phyloP scores from a whole-genome alignment of 148 eudicot genomes.

The Euryodendron excelsum region DNA sequence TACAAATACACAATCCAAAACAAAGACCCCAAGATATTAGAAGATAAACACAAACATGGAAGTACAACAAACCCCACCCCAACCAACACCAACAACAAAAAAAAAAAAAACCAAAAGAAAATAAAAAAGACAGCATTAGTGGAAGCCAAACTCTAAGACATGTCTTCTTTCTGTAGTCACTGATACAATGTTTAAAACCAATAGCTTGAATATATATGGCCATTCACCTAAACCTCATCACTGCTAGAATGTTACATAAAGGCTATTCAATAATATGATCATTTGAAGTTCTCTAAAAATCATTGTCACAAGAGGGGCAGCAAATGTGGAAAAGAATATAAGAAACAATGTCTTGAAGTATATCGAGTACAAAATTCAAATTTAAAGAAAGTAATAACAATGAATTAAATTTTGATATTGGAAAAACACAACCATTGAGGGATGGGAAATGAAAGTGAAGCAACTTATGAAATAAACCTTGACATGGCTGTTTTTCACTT shows the following conservation, averaged over 20 bases:
- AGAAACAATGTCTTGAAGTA: not conserved
- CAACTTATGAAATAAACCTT: not conserved
- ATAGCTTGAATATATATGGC: not conserved
- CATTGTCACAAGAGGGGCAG: not conserved
- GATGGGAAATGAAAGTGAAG: not conserved
- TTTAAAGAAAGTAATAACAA: not conserved
- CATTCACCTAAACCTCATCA: not conserved
- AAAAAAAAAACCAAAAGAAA: not conserved
- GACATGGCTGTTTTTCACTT: not conserved
- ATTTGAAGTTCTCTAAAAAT: not conserved
- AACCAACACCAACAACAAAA: not conserved
- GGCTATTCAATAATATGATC: not conserved
- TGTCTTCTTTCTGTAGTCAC: not conserved
- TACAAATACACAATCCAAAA: not conserved
- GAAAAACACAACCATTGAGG: not conserved
- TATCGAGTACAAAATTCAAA: not conserved
- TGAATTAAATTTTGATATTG: not conserved
- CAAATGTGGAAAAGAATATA: not conserved
- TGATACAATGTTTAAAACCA: not conserved
- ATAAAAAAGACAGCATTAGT: not conserved
- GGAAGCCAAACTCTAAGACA: not conserved
- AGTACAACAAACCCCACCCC: not conserved
- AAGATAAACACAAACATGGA: not conserved
- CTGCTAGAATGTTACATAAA: not conserved
- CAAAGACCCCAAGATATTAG: not conserved